Evolutionary conservation across 345 rosid species (phyloP).

Genomic region (Bruguiera sexangula): DNA sequence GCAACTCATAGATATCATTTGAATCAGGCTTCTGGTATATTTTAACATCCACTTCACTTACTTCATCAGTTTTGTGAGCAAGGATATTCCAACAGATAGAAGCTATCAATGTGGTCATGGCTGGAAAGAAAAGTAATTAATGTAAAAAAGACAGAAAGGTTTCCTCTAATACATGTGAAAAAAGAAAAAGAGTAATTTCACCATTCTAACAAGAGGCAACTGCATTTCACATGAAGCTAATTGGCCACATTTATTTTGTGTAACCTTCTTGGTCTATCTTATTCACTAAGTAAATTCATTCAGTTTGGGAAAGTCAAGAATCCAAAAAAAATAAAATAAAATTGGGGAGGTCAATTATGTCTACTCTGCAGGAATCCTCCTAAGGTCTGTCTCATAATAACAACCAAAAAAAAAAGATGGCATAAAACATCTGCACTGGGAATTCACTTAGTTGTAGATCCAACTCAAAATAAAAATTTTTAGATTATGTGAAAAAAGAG

Average conservation of each 20-base stretch:
- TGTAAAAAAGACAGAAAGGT: constrained; percentile 7
- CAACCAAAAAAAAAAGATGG: too few relatives aligned
- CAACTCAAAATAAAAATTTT: not conserved
- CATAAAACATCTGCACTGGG: too few relatives aligned
- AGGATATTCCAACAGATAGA: constrained; percentile 92
- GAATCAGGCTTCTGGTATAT: constrained; percentile 94
- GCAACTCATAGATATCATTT: constrained; percentile 71
- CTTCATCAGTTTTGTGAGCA: constrained; percentile 90
- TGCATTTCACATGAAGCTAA: not conserved
- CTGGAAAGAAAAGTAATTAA: constrained; percentile 40
- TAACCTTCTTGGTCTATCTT: not conserved
- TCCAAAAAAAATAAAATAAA: not conserved
- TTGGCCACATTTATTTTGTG: not conserved
- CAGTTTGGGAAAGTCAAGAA: not conserved
- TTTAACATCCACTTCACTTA: constrained; percentile 79
- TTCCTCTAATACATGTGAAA: not conserved
- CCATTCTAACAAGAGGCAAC: not conserved
- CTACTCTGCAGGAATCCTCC: not conserved
- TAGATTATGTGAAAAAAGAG: too few relatives aligned
- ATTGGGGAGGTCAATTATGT: not conserved
- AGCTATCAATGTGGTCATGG: constrained; percentile 68
- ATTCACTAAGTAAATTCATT: not conserved
- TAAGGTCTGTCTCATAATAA: too few relatives aligned
- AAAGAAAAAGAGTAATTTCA: not conserved
- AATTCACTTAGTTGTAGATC: not conserved